Evolutionary conservation across 345 rosid species (phyloP).

Genomic region (Eutrema yunnanense): DNA sequence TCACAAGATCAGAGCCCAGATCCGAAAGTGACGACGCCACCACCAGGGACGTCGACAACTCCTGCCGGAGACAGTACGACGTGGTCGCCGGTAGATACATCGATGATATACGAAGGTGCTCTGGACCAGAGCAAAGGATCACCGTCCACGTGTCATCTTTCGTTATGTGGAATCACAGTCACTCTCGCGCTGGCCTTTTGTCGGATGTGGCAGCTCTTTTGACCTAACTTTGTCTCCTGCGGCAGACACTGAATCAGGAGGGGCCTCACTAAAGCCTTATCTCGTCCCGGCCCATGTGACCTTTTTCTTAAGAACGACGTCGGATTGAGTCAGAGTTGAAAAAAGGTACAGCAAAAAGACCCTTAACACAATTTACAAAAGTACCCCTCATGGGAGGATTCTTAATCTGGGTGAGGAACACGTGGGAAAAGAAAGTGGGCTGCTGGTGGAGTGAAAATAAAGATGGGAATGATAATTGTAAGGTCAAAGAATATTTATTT

Average conservation of each 20-base stretch:
- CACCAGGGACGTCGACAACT: conserved; percentile 2
- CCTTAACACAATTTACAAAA: background rate
- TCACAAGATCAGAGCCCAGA: conserved; percentile 40
- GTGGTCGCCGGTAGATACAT: conserved; percentile 24
- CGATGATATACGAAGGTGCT: conserved; percentile 75
- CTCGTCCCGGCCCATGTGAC: conserved; percentile 25
- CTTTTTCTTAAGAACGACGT: conserved; percentile 26
- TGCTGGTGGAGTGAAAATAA: conserved; percentile 6
- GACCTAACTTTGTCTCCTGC: conserved; percentile 16
- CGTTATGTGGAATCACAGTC: conserved; percentile 26
- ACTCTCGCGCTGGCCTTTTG: conserved; percentile 35
- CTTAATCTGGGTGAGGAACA: conserved; percentile 16
- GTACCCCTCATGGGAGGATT: conserved; percentile 4
- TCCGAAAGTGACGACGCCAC: conserved; percentile 5
- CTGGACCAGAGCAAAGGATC: conserved; percentile 42
- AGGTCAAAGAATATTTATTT: conserved; percentile 16
- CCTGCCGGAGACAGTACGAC: background rate
- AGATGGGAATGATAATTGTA: conserved; percentile 9
- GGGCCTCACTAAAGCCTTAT: conserved; percentile 11
- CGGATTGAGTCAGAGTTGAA: conserved; percentile 24
- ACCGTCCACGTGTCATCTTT: conserved; percentile 23
- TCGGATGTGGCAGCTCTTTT: conserved; percentile 39
- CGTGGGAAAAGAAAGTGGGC: conserved; percentile 18
- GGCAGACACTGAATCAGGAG: background rate
- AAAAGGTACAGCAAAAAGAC: conserved; percentile 23